These are phyloP conservation scores for Thalassiosira delicatula DNA, from an alignment of 352 stramenopile species.

Conservation along the genomic window DNA sequence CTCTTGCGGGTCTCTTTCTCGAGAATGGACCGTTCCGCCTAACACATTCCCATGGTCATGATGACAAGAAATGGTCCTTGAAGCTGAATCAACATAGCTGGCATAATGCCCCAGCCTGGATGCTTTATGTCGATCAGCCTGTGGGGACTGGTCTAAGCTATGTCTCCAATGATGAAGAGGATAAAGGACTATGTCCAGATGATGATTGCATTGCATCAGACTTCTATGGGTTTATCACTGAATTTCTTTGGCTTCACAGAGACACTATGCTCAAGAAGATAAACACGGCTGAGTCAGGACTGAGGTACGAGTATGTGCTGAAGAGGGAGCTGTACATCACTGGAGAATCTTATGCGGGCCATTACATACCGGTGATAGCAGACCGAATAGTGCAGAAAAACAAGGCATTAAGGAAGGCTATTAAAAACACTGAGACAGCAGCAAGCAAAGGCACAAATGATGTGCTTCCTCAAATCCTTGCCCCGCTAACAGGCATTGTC, in stretches of 20 bases:
- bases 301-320: no score
- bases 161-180: no score
- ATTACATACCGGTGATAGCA: slow-evolving; percentile 96
- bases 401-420: slow-evolving; percentile 53
- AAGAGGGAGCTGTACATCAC: slow-evolving; percentile 93
- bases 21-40: slow-evolving; percentile 81
- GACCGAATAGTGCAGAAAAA: slow-evolving; percentile 92
- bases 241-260: no score
- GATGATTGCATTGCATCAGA: no score
- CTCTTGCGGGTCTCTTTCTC: slow-evolving; percentile 79
- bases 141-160: no score
- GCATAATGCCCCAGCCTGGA: slow-evolving; percentile 86
- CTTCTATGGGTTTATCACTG: no score
- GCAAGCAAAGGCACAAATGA: no score
- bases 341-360: slow-evolving; percentile 95
- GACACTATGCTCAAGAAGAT: no score
- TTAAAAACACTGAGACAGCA: slow-evolving; percentile 62
- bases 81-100: slow-evolving; percentile 76
- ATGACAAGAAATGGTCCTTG: slow-evolving; percentile 65
- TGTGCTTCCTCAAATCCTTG: slow-evolving; percentile 43
- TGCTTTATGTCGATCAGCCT: slow-evolving; percentile 89
- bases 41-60: no score
- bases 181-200: no score
- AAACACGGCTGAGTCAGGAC: no score
- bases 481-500: slow-evolving; percentile 88